Conservation (phyloP, 2,329 filamentous ascomycete species). For the Diaporthe sp. region DNA sequence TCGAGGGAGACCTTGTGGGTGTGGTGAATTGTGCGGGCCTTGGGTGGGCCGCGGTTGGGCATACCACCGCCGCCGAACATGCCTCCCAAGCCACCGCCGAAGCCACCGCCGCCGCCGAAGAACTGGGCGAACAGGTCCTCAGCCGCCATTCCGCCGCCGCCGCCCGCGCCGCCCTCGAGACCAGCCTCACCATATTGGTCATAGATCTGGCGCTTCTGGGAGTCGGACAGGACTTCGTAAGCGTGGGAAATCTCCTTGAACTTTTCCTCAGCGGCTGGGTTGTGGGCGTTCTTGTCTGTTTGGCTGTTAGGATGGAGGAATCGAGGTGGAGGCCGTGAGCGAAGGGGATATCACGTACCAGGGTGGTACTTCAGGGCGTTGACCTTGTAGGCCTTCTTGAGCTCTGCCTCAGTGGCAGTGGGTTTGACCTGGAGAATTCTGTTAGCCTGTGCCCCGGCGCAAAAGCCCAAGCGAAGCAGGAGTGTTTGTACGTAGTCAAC, state of each 20-base stretch:
- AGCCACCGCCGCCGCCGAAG: conserved; percentile 80
- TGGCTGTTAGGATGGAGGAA: conserved; percentile 39
- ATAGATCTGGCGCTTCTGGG: conserved; percentile 92
- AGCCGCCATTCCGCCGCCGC: conserved; percentile 87
- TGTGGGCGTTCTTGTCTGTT: conserved; percentile 94
- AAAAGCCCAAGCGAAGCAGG: neutral
- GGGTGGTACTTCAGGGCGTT: conserved; percentile 88
- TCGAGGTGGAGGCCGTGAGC: neutral
- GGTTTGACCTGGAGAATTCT: conserved; percentile 74
- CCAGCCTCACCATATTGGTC: conserved; percentile 99
- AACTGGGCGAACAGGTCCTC: conserved; percentile 98
- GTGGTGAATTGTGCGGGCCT: conserved; percentile 97
- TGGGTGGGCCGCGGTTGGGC: conserved; percentile 82
- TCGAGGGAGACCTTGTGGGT: conserved; percentile 98
- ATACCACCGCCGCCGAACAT: conserved; percentile 85
- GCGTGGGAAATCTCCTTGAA: conserved; percentile 98
- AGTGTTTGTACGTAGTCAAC: conserved; percentile 47
- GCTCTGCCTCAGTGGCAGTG: conserved; percentile 84
- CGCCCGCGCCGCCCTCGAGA: conserved; percentile 87
- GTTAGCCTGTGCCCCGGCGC: conserved; percentile 41
- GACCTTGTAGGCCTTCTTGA: conserved; percentile 93
- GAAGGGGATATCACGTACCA: conserved; percentile 66
- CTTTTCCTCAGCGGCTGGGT: conserved; percentile 93
- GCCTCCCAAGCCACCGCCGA: conserved; percentile 80
- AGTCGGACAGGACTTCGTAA: conserved; percentile 93